Evolutionary conservation across 139 green algal genomes (phyloP), one percentile per base, ranked within the genome.

Genomic region (Chlamydomonas sphaeroides): DNA sequence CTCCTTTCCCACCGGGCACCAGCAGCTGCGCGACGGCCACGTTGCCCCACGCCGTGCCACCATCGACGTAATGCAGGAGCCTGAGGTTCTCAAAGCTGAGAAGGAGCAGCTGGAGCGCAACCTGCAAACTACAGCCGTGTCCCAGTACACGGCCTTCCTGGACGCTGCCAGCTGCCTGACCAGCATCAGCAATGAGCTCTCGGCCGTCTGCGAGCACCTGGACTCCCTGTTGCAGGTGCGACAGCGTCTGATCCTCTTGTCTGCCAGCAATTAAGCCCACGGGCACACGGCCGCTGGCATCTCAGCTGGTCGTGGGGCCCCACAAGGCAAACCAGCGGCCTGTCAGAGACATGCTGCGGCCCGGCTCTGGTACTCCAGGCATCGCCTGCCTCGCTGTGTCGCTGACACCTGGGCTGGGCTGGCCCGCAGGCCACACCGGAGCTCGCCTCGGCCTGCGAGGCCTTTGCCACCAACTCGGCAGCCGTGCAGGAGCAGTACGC

Each of bases 61-160:
- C n/a, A n/a, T n/a, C n/a, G n/a, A n/a, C n/a, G n/a, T n/a, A n/a
- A n/a, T n/a, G 36, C 85, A 92, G 87, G 96, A 99, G 84, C 96
- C 97, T 0, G 94, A 98, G 75, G 85, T 98, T n/a, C 89, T 99
- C 62, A 79, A 86, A 18, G 89, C 92, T 7, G 97, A 99, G 74
- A 84, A 90, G 61, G 89, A 97, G 61, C 89, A 94, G 61, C 63
- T 98, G 10, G 68, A 94, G 48, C 90, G 95, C 18, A 86, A 51
- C 62, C 79, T 90, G 8, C 86, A 91, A 68, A 80, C 67, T 20
- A 90, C 81, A 25, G 87, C 90, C 1, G 82, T 92, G 23, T 87
- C 83, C 28, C 84, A 92, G 67, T 90, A 92, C 68, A 69, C 57
- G 18, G 88, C 88, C 0, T 92, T 92, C 49, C 89, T 92, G 42